Base-by-base conservation (phyloP, 177 flowering plant genomes). In the Vitis hybrid region DNA sequence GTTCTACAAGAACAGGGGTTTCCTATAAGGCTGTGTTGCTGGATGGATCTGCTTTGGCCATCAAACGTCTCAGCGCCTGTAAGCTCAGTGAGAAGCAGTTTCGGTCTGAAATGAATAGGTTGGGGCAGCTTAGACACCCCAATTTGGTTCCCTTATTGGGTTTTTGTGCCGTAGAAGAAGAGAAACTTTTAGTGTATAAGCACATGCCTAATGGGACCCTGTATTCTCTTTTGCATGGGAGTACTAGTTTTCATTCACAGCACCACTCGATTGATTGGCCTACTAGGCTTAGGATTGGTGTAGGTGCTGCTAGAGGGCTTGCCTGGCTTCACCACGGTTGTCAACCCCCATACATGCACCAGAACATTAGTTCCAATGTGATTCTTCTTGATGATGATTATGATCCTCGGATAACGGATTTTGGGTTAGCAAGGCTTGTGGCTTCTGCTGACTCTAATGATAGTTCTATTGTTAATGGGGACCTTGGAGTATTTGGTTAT, bases 271-370 rank as follows among this genome's bases (percentile, higher is more conserved):
- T 7, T 35, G 90, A 88, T 81, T 91, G 97, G 97, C 74, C 81
- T 10, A 79, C 85, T 0, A 80, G 94, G 81, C 81, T 88, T 46
- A 81, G 66, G 77, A 90, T 91, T 66, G 89, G 85, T 12, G 64
- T 86, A 1, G 94, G 97, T 35, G 85, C 84, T 2, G 87, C 91
- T 1, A 84, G 86, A 50, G 97, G 94, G n/a, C 77, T 91, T 14
- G 92, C 92, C 76, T 91, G 97, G 97, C 89, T 91, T 48, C 97
- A 91, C 78, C 91, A 90, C 71, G 88, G 86, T 3, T 77, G 84
- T 70, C 85, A 82, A 59, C 92, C 90, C 2, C 83, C 92, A 0
- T 72, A 72, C 66, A 46, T 90, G 77, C 92, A 86, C 67, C 90
- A 86, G 70, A 87, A 88, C 74, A 82, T 91, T 24, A 80, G 92